Evolutionary conservation across 2,329 filamentous ascomycete species (phyloP), one percentile per base, ranked within the genome.

Genomic region (Colletotrichum spinosum): DNA sequence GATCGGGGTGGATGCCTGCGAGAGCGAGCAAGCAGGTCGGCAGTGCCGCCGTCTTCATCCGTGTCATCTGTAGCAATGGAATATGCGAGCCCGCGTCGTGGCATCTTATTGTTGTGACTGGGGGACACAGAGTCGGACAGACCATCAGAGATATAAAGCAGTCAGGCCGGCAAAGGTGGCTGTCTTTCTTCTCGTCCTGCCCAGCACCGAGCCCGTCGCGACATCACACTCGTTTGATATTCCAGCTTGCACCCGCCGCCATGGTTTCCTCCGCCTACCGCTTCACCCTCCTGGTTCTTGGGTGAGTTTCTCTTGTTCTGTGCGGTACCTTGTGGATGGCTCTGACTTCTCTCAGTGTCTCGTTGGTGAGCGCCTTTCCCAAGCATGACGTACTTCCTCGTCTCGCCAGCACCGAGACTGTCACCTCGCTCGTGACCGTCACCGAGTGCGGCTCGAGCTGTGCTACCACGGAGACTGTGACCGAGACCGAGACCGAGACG

Each of bases 241-340:
- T 46, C 34, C 15, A 25, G 5, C 42, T 42, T 37, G 17, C 51
- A 38, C 48, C 57, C 52, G 58, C 60, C 49, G 60, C 60, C 46
- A 72, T 75, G 69, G 67, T 73, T 57, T 69, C 69, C 63, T 62
- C 60, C 46, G n/a, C 71, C 57, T 17, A 67, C 68, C 60, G 67
- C 53, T 67, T 74, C n/a, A 67, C 70, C 69, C 69, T 77, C 11
- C 10, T 72, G 38, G 74, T 73, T 55, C 62, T 75, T 53, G 70
- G 72, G 76, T 77, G 69, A 48, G 69, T 51, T 12, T 17, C 33
- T 13, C 34, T 12, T 13, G 33, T 54, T 12, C 38, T 11, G 15
- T 49, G 6, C 13, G n/a, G 37, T 50, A 6, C 15, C 4, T 7
- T 48, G 51, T 10, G 10, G 17, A 2, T 13, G 8, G 42, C 10